Conservation (phyloP, 163 green algal genomes). For the Volvox carteri region DNA sequence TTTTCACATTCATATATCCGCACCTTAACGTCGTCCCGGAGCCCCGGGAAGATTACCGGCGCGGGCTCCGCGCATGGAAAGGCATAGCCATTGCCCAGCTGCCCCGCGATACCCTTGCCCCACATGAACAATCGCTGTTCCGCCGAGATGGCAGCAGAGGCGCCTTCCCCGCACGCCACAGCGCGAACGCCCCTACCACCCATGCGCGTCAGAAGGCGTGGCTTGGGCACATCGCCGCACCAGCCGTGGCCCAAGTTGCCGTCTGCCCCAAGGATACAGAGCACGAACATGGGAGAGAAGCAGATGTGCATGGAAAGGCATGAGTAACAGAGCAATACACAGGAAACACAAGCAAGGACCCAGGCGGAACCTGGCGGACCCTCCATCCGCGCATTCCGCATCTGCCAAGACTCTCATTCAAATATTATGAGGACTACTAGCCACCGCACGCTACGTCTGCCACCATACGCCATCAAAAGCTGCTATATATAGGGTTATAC, state of each 20-base stretch:
- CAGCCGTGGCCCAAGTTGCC: slow-evolving; percentile 87
- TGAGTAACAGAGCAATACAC: no score
- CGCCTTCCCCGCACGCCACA: slow-evolving; percentile 74
- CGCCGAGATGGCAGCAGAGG: slow-evolving; percentile 80
- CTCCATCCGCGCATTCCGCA: no score
- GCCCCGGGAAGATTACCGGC: slow-evolving; percentile 58
- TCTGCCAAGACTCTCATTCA: no score
- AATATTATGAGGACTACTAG: no score
- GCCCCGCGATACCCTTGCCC: slow-evolving; percentile 76
- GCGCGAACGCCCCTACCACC: slow-evolving; percentile 60
- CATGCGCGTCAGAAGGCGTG: slow-evolving; percentile 61
- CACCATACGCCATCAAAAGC: no score
- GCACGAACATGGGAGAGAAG: not conserved
- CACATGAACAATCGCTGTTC: slow-evolving; percentile 85
- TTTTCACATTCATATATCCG: no score
- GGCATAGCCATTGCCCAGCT: slow-evolving; percentile 73
- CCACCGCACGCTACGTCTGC: no score
- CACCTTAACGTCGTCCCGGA: slow-evolving; percentile 40
- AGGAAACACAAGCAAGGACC: no score
- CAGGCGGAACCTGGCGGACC: no score
- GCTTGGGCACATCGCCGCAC: slow-evolving; percentile 39
- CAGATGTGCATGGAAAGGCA: no score
- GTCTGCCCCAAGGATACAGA: not conserved
- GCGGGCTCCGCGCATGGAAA: slow-evolving; percentile 69
- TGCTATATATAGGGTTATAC: no score